These are phyloP conservation scores for Ophiosphaerella korrae DNA, from an alignment of 2,329 filamentous ascomycete genomes.

Conservation along the genomic window DNA sequence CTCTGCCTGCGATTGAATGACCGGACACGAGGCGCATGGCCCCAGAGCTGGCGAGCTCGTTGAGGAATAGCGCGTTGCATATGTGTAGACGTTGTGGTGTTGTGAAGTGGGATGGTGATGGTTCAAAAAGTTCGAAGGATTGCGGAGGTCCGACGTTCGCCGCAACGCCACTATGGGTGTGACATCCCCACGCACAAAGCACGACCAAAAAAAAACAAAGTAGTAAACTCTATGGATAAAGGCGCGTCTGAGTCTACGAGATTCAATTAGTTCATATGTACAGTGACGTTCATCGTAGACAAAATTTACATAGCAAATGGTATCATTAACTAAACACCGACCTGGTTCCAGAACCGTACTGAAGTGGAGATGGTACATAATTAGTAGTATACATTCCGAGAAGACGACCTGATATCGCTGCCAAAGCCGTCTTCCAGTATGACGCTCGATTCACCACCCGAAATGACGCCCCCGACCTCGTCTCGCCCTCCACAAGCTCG, in stretches of 20 bases:
- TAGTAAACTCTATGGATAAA: neutral
- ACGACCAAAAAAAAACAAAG: neutral
- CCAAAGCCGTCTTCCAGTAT: neutral
- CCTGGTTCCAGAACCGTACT: slow-evolving; percentile 9
- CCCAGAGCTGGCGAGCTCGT: slow-evolving; percentile 51
- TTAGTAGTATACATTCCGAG: slow-evolving; percentile 25
- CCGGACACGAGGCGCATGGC: slow-evolving; percentile 54
- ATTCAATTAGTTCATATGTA: neutral
- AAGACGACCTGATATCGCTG: neutral
- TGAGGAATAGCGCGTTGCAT: slow-evolving; percentile 35
- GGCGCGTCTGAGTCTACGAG: neutral
- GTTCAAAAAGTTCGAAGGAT: slow-evolving; percentile 15
- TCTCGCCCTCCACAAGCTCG: too few relatives aligned
- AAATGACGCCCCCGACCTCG: too few relatives aligned
- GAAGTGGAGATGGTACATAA: slow-evolving; percentile 41
- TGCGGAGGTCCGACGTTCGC: slow-evolving; percentile 19
- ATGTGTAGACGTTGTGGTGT: neutral
- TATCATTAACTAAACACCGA: slow-evolving; percentile 19
- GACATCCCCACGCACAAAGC: too few relatives aligned
- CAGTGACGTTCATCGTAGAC: neutral
- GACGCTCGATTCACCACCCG: neutral
- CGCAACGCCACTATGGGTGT: slow-evolving; percentile 6
- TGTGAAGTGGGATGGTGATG: too few relatives aligned
- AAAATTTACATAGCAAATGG: slow-evolving; percentile 10
- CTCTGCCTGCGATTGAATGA: slow-evolving; percentile 45